These are phyloP conservation scores for Moricandia moricandioides DNA, from an alignment of 345 rosid genomes.

Conservation along the genomic window DNA sequence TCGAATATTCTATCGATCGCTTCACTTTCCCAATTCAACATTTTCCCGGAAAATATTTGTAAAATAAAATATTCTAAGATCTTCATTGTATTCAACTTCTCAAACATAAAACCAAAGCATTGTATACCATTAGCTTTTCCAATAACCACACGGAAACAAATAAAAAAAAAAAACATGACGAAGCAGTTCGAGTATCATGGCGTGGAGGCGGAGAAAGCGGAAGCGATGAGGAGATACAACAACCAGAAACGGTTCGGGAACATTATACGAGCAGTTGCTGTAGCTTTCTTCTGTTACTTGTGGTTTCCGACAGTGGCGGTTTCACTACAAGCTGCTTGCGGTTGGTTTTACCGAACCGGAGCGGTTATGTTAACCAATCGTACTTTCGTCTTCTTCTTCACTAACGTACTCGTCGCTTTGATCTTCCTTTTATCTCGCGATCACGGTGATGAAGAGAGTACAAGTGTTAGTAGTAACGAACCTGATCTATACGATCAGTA, in stretches of 20 bases:
- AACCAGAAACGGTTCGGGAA: background rate
- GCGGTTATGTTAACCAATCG: background rate
- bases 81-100: background rate
- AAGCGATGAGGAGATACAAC: slow-evolving; percentile 34
- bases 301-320: slow-evolving; percentile 12
- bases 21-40: slow-evolving; percentile 21
- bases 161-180: background rate
- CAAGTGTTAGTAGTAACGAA: background rate
- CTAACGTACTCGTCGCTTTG: slow-evolving; percentile 1
- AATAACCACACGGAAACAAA: background rate
- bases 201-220: slow-evolving; percentile 30
- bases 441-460: background rate
- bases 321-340: background rate
- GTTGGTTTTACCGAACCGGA: background rate
- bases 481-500: slow-evolving; percentile 23
- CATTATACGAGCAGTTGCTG: background rate
- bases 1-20: slow-evolving; percentile 16
- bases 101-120: background rate
- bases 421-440: slow-evolving; percentile 13
- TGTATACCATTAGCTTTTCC: background rate
- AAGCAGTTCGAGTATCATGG: background rate
- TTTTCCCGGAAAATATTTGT: background rate
- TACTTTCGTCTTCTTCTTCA: slow-evolving; percentile 9
- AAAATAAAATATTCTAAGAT: background rate
- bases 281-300: background rate